These are phyloP conservation scores for Penicillium sp. DNA, from an alignment of 2,329 filamentous ascomycete genomes.

Conservation along the genomic window DNA sequence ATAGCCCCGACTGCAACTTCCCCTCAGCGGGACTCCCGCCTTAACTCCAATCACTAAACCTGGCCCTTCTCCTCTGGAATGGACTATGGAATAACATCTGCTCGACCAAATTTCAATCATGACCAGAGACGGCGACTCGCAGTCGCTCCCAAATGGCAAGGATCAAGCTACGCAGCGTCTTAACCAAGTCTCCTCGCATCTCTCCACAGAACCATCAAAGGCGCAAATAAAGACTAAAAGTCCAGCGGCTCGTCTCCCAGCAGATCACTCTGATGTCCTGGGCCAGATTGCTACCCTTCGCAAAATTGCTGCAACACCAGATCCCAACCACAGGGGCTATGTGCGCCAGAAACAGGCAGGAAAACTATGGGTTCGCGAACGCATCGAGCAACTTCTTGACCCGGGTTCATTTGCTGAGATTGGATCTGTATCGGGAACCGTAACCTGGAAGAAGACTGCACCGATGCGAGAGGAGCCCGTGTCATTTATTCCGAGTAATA, in stretches of 20 bases:
- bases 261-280: slow-evolving; percentile 66
- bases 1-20: slow-evolving; percentile 5
- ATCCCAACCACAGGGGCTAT: slow-evolving; percentile 60
- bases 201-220: slow-evolving; percentile 37
- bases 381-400: slow-evolving; percentile 64
- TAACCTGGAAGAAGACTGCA: slow-evolving; percentile 57
- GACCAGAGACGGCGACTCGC: slow-evolving; percentile 19
- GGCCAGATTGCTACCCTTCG: slow-evolving; percentile 59
- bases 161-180: slow-evolving; percentile 49
- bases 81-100: not conserved
- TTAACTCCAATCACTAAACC: slow-evolving; percentile 1
- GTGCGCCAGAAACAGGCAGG: slow-evolving; percentile 66
- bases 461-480: slow-evolving; percentile 46
- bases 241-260: slow-evolving; percentile 50
- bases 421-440: slow-evolving; percentile 63
- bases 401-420: slow-evolving; percentile 61
- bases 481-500: slow-evolving; percentile 63
- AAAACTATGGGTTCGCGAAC: slow-evolving; percentile 68
- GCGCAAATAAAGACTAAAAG: slow-evolving; percentile 36
- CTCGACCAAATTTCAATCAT: not conserved
- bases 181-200: slow-evolving; percentile 53
- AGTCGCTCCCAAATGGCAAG: slow-evolving; percentile 5
- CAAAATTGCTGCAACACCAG: slow-evolving; percentile 59
- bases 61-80: not conserved
- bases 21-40: slow-evolving; percentile 14